Evolutionary conservation across 75 land plant genomes (phyloP), one percentile per base, ranked within the genome.

Genomic region (Sequoia sempervirens): DNA sequence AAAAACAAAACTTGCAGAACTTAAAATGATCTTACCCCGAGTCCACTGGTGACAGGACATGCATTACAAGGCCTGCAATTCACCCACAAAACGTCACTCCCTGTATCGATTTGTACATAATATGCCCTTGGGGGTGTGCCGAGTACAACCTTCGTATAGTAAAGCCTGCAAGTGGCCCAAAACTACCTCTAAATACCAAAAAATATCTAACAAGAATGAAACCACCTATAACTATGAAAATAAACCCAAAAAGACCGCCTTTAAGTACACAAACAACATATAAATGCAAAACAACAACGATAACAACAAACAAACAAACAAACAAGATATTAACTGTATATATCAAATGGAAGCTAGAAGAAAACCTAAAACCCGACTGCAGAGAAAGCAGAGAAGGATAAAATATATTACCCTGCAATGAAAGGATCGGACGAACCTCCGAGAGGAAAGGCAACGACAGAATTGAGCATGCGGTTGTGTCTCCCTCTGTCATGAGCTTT

Each of bases 61-160:
- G 86, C 90, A 70, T 53, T 80, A 83, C 99, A 96, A 36, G 99
- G 91, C 85, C 74, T 90, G 86, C 99, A 97, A 82, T 90, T 91
- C 50, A 97, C 93, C 99, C 99, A 97, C 72, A 94, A 82, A 8
- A 95, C 81, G 43, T 95, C 96, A 68, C 97, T 95, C 15, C 97
- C 97, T 6, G 97, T 94, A 82, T 95, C 97, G 81, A 95, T 92
- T 81, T 92, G 92, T 80, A 94, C 97, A 80, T 91, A 85, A 83
- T 91, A 94, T 82, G 91, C 93, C 79, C 80, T 87, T 23, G 96
- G 89, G 18, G 96, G 97, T 70, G 88, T 87, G 1, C 97, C 97
- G 75, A 95, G 32, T 74, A 82, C 86, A 74, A 95, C 88, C 41
- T 82, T 91, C 15, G 97, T 91, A 82, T 85, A 95, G 85, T 94